Evolutionary conservation across 1,284 basidiomycete genomes (phyloP), one percentile per base, ranked within the genome.

Genomic region (Tremellales sp.): DNA sequence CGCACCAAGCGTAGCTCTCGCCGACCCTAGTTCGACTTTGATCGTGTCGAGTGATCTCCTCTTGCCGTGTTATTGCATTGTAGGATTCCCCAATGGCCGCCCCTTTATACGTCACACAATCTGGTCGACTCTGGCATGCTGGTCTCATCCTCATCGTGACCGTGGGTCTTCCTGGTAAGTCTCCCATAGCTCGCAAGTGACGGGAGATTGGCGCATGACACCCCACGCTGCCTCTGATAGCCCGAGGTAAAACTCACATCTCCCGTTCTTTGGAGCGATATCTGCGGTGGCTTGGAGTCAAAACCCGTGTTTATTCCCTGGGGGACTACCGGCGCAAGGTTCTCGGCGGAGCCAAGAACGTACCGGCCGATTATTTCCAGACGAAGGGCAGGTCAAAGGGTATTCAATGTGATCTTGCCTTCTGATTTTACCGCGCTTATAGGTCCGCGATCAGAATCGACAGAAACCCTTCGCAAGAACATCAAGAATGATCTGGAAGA

Each of bases 261-360:
- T 93, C 92, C 1, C 82, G 94, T 44, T 85, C 94, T 16, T 80
- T 98, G 25, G 93, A 98, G 69, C 83, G 95, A 21, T 99, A 98
- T 72, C 80, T 98, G 1, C 81, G 90, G 63, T 99, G 95, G 95
- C 87, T 93, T 65, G 94, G 95, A 34, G 88, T 99, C 54, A 95
- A 94, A 72, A 94, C 90, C 0, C 81, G 86, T 49, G 94, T 97
- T 40, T 85, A 97, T 49, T 93, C 89, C 2, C 78, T 98, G 4
- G 95, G 95, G 21, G 94, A 98, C 73, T 92, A 94, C 72, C 81
- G 95, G 38, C 77, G 95, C 42, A 89, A 90, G 75, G 82, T 86
- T 0, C 75, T 97, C 9, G 95, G 94, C 9, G 84, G 87, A 0
- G 86, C 91, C 0, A 82, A 91, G 68, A 83, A 85, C 48, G 76